Percentiles rank a stretch among this genome's conserved stretches.
Evolutionary conservation across 208 protist genomes (phyloP).

Genomic region (Angomonas desouzai): DNA sequence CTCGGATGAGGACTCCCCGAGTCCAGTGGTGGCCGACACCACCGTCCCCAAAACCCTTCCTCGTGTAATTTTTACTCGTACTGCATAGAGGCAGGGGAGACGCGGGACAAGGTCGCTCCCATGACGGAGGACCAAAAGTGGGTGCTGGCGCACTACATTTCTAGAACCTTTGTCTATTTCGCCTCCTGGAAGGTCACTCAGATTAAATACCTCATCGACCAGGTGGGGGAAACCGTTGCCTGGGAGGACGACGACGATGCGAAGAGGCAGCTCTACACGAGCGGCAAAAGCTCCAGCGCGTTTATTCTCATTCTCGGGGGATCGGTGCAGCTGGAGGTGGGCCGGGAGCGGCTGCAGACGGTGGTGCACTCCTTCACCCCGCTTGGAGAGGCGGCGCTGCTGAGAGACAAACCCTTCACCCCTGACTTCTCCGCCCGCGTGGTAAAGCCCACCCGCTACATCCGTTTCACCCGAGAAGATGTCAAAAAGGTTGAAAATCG

Average conservation of each 20-base stretch:
- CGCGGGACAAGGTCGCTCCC: background rate
- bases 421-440: slow-evolving; percentile 72
- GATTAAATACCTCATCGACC: slow-evolving; percentile 54
- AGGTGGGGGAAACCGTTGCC: slow-evolving; percentile 44
- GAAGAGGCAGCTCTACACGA: slow-evolving; percentile 36
- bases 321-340: slow-evolving; percentile 32
- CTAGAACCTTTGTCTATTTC: slow-evolving; percentile 50
- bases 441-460: slow-evolving; percentile 37
- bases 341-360: slow-evolving; percentile 28
- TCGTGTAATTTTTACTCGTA: slow-evolving; percentile 79
- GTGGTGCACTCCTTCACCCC: slow-evolving; percentile 65
- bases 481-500: slow-evolving; percentile 27
- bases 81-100: slow-evolving; percentile 15
- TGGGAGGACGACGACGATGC: slow-evolving; percentile 15
- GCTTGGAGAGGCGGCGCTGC: slow-evolving; percentile 50
- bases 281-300: slow-evolving; percentile 22
- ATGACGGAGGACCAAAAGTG: slow-evolving; percentile 65
- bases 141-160: slow-evolving; percentile 58
- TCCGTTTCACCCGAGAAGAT: slow-evolving; percentile 52
- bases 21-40: too few species aligned
- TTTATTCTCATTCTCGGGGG: slow-evolving; percentile 77
- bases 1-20: slow-evolving; percentile 16
- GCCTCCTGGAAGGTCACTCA: slow-evolving; percentile 52
- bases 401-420: slow-evolving; percentile 25
- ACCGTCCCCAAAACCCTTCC: slow-evolving; percentile 17